Evolutionary conservation across 345 rosid species (phyloP).

Genomic region (Durio zibethinus): DNA sequence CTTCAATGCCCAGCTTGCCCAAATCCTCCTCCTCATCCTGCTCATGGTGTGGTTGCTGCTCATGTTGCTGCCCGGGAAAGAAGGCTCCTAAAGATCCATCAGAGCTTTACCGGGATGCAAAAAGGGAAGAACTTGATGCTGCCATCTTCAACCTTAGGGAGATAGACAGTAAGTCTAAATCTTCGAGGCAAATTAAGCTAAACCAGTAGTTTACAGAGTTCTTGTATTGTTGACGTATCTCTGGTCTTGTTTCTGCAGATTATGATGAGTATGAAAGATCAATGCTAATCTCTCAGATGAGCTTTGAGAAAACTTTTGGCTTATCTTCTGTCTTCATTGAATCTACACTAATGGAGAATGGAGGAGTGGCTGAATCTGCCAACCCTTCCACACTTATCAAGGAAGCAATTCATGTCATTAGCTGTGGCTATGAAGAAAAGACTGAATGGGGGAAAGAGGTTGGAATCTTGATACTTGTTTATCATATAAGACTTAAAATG

Average conservation of each 20-base stretch:
- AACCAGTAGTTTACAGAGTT: background rate
- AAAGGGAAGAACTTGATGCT: constrained; percentile 84
- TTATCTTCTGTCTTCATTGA: constrained; percentile 89
- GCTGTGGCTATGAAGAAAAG: constrained; percentile 95
- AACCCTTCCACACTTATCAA: constrained; percentile 77
- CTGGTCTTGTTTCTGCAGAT: constrained; percentile 40
- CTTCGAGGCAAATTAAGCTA: background rate
- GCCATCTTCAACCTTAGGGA: constrained; percentile 92
- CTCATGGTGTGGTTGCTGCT: constrained; percentile 54
- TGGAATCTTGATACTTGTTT: constrained; percentile 1
- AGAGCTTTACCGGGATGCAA: constrained; percentile 75
- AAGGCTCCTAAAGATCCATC: constrained; percentile 61
- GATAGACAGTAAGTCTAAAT: constrained; percentile 58
- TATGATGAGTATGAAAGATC: constrained; percentile 91
- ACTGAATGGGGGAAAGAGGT: constrained; percentile 99
- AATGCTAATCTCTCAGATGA: constrained; percentile 83
- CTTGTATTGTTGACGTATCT: background rate
- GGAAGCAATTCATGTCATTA: constrained; percentile 97
- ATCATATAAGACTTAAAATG: background rate
- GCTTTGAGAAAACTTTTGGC: constrained; percentile 98
- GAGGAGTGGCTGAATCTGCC: constrained; percentile 88
- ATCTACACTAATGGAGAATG: constrained; percentile 86
- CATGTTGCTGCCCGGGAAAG: constrained; percentile 71
- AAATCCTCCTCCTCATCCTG: constrained; percentile 62
- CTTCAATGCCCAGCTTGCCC: constrained; percentile 68